These are phyloP conservation scores for Phytopythium montanum DNA, from an alignment of 352 stramenopile species.

Conservation along the genomic window DNA sequence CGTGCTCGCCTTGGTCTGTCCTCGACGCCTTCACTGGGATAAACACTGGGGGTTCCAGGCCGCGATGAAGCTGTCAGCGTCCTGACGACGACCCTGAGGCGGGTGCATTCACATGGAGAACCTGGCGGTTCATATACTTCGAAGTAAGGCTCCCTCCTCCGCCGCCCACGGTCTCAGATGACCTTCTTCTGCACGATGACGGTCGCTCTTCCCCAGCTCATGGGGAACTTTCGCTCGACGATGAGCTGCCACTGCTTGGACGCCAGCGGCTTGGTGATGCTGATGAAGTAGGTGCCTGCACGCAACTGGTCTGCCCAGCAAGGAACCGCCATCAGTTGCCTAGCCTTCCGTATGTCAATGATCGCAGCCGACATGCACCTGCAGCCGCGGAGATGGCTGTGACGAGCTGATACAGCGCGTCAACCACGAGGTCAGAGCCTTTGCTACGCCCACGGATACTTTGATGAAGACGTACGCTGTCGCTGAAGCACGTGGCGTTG, in stretches of 20 bases:
- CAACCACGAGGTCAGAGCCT: not conserved
- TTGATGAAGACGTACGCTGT: constrained; percentile 31
- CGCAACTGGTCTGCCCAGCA: constrained; percentile 27
- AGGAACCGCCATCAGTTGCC: constrained; percentile 16
- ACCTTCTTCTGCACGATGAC: constrained; percentile 66
- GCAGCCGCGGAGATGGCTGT: constrained; percentile 29
- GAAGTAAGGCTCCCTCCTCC: not conserved
- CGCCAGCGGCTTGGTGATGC: constrained; percentile 50
- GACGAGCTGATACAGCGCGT: constrained; percentile 15
- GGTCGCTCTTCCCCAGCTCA: constrained; percentile 62
- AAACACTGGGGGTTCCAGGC: not conserved
- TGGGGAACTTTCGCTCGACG: constrained; percentile 55
- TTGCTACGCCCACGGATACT: not conserved
- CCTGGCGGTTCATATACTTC: not conserved
- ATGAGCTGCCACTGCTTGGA: constrained; percentile 59
- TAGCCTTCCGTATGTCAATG: constrained; percentile 10
- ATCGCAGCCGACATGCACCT: constrained; percentile 10
- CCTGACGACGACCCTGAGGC: not conserved
- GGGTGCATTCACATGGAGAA: not conserved
- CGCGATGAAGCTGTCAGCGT: not conserved
- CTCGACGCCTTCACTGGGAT: not conserved
- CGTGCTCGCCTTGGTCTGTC: constrained; percentile 6
- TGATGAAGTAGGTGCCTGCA: constrained; percentile 56
- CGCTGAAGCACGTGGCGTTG: constrained; percentile 69
- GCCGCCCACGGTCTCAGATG: constrained; percentile 21